Base-by-base conservation (phyloP, 371 early-diverging fungal species). In the Mucor velutinosus region DNA sequence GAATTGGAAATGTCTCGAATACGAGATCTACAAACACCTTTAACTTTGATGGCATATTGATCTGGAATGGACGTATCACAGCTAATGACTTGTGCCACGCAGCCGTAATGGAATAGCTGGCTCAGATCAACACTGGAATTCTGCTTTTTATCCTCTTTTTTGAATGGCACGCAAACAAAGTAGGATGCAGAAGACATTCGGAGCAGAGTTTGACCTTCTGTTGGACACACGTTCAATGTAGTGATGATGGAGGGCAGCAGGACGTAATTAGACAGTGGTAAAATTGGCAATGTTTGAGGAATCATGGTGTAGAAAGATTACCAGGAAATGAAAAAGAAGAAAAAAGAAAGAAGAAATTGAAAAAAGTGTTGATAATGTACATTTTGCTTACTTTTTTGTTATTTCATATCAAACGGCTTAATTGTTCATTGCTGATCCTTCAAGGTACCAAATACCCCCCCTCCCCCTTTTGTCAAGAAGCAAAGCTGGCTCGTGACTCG, bases 1-100 rank as follows among this genome's bases (percentile, higher is more conserved):
- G 29, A 11, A 15, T 56, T 60, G 3, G 39, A 62, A 6, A 81
- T 61, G 51, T 81, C 74, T 17, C 63, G 37, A 23, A 81, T 65
- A 10, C 61, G 70, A 14, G 77, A 74, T 33, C 76, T 62, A 60
- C 79, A 79, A 2, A 81, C 49, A 7, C 82, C 82, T 64, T 79
- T 72, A 1, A 81, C 74, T 25, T 58, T 71, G 19, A 75, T 27
- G 0, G 58, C 64, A 4, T 43, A 57, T 7, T 51, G 56, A 32
- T 74, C 68, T 25, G 76, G 80, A 8, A 77, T n/a, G 4, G 65
- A 25, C 4, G 41, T 43, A n/a, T 77, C 73, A 32, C 70, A 58
- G n/a, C 68, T 57, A 21, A 76, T 27, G 1, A 80, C 49, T 30
- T 73, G 57, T 8, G 78, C 78, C 19, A 72, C 72, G 30, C 81